Evolutionary conservation across 2,329 filamentous ascomycete species (phyloP).

Genomic region (Chrysoporthe cubensis): DNA sequence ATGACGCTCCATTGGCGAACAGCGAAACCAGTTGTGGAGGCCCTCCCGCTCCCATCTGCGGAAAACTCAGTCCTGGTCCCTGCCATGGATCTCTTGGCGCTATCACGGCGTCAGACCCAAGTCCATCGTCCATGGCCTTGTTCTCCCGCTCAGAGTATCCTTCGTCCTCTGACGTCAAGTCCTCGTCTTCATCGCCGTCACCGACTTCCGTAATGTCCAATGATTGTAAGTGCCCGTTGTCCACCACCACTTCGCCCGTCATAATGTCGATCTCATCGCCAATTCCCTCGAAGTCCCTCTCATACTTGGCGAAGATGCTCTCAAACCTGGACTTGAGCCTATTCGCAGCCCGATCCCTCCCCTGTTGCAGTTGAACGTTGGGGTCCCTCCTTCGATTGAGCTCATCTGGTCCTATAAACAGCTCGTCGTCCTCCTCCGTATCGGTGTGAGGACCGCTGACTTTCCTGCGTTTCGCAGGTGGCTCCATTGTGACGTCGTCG

Average conservation of each 20-base stretch:
- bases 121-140: neutral
- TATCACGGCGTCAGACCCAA: too few relatives aligned
- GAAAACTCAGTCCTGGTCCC: neutral
- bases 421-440: conserved; percentile 47
- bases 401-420: conserved; percentile 52
- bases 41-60: conserved; percentile 6
- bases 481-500: conserved; percentile 53
- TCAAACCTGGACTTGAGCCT: conserved; percentile 85
- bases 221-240: conserved; percentile 81
- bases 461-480: conserved; percentile 63
- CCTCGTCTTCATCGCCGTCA: conserved; percentile 37
- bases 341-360: conserved; percentile 67
- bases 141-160: conserved; percentile 12
- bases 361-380: conserved; percentile 61
- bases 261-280: conserved; percentile 88
- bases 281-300: conserved; percentile 77
- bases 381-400: conserved; percentile 54
- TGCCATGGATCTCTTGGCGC: neutral
- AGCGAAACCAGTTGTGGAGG: conserved; percentile 31
- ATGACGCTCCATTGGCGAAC: conserved; percentile 29
- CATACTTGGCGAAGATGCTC: conserved; percentile 87
- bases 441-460: conserved; percentile 48
- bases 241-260: conserved; percentile 81
- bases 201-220: conserved; percentile 38
- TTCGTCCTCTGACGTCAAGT: neutral